These are phyloP conservation scores for Raffaelea albimanens DNA, from an alignment of 2,329 filamentous ascomycete species.

Conservation along the genomic window DNA sequence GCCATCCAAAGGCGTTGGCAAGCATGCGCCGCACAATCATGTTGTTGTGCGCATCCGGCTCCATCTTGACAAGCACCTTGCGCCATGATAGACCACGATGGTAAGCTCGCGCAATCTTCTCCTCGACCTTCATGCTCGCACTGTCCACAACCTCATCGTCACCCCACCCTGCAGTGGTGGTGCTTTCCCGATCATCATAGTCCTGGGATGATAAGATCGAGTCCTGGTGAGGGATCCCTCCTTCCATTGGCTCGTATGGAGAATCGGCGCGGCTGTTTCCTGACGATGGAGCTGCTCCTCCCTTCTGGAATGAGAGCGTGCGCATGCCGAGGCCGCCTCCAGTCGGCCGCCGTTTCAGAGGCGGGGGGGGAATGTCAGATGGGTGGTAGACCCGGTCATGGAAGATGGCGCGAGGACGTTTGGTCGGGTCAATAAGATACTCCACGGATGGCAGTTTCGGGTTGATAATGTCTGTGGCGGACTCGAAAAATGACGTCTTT, in stretches of 20 bases:
- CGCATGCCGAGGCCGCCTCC: constrained; percentile 20
- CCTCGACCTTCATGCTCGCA: constrained; percentile 79
- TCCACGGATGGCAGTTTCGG: constrained; percentile 74
- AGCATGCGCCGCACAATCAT: constrained; percentile 96
- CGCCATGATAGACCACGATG: constrained; percentile 89
- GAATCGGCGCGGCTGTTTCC: constrained; percentile 3
- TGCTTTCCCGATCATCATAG: constrained; percentile 41
- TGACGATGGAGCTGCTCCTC: not conserved
- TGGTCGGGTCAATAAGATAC: constrained; percentile 75
- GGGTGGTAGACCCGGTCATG: constrained; percentile 95
- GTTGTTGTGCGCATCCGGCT: constrained; percentile 97
- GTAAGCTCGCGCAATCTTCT: constrained; percentile 95
- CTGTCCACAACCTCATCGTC: constrained; percentile 42
- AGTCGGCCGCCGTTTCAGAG: constrained; percentile 42
- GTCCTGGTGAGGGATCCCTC: constrained; percentile 28
- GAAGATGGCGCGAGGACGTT: constrained; percentile 82
- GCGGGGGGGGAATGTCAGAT: constrained; percentile 79
- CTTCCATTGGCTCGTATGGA: constrained; percentile 12
- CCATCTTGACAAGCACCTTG: constrained; percentile 89
- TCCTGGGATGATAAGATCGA: constrained; percentile 34
- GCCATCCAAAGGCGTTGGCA: constrained; percentile 95
- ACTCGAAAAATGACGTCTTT: constrained; percentile 88
- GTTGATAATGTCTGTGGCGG: constrained; percentile 83
- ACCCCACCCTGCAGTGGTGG: constrained; percentile 36
- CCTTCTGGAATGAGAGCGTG: constrained; percentile 10